phyloP scores from a whole-genome alignment of 2,329 filamentous ascomycete genomes.

The Fonsecaea erecta region DNA sequence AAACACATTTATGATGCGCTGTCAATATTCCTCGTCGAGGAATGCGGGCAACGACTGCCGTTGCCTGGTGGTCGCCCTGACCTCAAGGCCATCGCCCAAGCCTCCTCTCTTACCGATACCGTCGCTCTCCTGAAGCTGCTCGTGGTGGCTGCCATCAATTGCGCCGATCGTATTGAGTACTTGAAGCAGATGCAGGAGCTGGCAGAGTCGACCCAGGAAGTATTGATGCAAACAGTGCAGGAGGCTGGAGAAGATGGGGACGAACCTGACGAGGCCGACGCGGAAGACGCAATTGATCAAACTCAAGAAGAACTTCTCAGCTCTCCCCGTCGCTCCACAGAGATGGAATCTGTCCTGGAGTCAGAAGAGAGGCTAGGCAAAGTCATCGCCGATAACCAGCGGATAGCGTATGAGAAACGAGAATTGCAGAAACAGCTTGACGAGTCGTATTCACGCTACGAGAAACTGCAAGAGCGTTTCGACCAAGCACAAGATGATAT shows the following conservation, averaged over 20 bases:
- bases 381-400: slow-evolving; percentile 62
- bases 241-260: slow-evolving; percentile 48
- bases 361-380: slow-evolving; percentile 56
- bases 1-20: slow-evolving; percentile 55
- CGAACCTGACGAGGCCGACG: slow-evolving; percentile 38
- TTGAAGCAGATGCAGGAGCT: slow-evolving; percentile 55
- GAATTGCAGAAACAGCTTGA: slow-evolving; percentile 53
- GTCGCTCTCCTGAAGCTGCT: slow-evolving; percentile 66
- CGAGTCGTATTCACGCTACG: slow-evolving; percentile 64
- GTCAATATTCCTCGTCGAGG: slow-evolving; percentile 51
- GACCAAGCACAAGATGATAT: slow-evolving; percentile 52
- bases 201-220: slow-evolving; percentile 50
- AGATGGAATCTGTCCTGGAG: slow-evolving; percentile 51
- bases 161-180: slow-evolving; percentile 61
- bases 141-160: slow-evolving; percentile 65
- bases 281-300: slow-evolving; percentile 2
- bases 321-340: slow-evolving; percentile 28
- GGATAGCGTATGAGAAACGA: slow-evolving; percentile 57
- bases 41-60: slow-evolving; percentile 51
- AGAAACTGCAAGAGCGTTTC: slow-evolving; percentile 59
- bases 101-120: slow-evolving; percentile 49
- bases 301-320: slow-evolving; percentile 16
- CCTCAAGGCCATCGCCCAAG: slow-evolving; percentile 53
- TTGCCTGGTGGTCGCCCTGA: slow-evolving; percentile 51
- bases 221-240: slow-evolving; percentile 54